Percentiles rank a stretch among this genome's conserved stretches.
Conservation (phyloP, 2,329 filamentous ascomycete species). For the Ophiostoma ulmi region DNA sequence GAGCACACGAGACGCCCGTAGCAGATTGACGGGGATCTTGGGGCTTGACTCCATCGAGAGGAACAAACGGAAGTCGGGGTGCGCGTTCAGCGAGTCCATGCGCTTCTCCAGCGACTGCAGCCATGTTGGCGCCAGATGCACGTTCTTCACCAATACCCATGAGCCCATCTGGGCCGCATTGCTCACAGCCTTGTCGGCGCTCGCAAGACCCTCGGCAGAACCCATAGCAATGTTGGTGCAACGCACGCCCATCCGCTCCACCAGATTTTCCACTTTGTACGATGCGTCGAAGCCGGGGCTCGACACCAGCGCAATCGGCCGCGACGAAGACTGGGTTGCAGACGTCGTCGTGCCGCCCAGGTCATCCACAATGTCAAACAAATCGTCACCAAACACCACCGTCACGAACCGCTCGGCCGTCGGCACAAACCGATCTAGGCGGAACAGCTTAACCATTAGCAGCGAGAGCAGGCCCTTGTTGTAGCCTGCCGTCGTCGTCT, state of each 20-base stretch:
- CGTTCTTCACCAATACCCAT: slow-evolving; percentile 99
- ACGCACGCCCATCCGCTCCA: slow-evolving; percentile 72
- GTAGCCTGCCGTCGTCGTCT: slow-evolving; percentile 35
- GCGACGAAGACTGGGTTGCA: slow-evolving; percentile 76
- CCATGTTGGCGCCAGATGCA: slow-evolving; percentile 93
- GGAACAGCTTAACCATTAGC: slow-evolving; percentile 87
- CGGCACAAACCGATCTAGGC: slow-evolving; percentile 91
- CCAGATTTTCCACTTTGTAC: slow-evolving; percentile 96
- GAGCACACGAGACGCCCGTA: slow-evolving; percentile 86
- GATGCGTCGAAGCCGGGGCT: slow-evolving; percentile 96
- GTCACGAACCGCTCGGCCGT: slow-evolving; percentile 85
- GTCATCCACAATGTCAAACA: slow-evolving; percentile 82
- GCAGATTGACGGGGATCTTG: slow-evolving; percentile 93
- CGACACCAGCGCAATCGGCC: slow-evolving; percentile 86
- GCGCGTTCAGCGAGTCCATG: slow-evolving; percentile 89
- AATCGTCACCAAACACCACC: slow-evolving; percentile 73
- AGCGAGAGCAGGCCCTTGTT: slow-evolving; percentile 79
- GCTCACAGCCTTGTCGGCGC: slow-evolving; percentile 90
- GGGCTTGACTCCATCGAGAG: slow-evolving; percentile 95
- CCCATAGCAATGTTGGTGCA: slow-evolving; percentile 99
- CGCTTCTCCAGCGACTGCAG: slow-evolving; percentile 95
- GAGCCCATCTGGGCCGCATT: slow-evolving; percentile 86
- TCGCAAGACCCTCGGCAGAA: slow-evolving; percentile 87
- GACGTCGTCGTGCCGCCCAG: slow-evolving; percentile 78
- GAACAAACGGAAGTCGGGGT: slow-evolving; percentile 89